Evolutionary conservation across 495 filamentous ascomycete species (phyloP).

Genomic region (Penicillium riverlandense): DNA sequence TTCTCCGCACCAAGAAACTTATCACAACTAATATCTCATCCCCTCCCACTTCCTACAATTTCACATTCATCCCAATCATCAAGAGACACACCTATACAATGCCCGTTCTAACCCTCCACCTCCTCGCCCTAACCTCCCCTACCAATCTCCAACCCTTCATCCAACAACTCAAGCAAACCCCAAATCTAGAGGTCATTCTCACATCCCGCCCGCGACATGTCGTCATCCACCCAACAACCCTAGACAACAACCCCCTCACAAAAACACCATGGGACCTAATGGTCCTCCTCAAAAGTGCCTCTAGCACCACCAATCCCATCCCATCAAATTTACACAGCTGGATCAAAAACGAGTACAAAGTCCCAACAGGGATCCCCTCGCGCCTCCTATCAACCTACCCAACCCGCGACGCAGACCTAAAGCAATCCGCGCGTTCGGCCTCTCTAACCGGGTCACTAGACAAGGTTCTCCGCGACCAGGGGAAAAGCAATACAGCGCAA

Average conservation of each 20-base stretch:
- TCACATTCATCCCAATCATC: too few species aligned
- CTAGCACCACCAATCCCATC: conserved; percentile 13
- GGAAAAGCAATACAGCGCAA: conserved; percentile 32
- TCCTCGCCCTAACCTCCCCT: conserved; percentile 28
- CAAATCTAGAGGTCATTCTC: conserved; percentile 37
- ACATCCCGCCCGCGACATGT: conserved; percentile 32
- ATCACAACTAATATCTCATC: too few species aligned
- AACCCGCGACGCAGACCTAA: conserved; percentile 35
- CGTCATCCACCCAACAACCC: conserved; percentile 44
- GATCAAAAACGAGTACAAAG: conserved; percentile 35
- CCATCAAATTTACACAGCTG: conserved; percentile 24
- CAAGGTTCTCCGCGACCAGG: conserved; percentile 13
- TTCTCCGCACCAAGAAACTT: too few species aligned
- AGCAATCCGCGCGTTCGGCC: conserved; percentile 26
- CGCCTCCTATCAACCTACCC: conserved; percentile 40
- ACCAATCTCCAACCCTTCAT: conserved; percentile 18
- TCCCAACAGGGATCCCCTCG: conserved; percentile 49
- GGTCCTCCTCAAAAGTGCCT: conserved; percentile 35
- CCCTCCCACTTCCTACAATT: too few species aligned
- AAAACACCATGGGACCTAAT: conserved; percentile 51
- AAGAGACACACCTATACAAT: conserved; percentile 16
- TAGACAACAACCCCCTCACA: conserved; percentile 42
- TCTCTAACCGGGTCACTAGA: conserved; percentile 35
- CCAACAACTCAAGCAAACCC: conserved; percentile 11
- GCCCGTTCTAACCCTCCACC: conserved; percentile 40